These are phyloP conservation scores for Neurospora pannonica DNA, from an alignment of 495 filamentous ascomycete genomes.

Conservation along the genomic window DNA sequence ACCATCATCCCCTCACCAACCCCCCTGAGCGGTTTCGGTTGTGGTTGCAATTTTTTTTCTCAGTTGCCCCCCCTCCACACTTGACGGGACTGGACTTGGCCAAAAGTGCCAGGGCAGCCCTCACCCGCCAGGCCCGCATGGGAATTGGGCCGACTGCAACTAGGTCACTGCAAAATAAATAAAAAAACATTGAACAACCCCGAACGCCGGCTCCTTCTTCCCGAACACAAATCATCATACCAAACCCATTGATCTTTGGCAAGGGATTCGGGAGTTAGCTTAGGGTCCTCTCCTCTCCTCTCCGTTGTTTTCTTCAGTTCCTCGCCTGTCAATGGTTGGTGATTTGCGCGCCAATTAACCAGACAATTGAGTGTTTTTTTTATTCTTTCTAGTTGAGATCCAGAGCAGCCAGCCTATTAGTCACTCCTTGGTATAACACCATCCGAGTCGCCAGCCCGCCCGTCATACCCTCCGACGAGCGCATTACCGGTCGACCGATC, in stretches of 20 bases:
- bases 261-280: slow-evolving; percentile 11
- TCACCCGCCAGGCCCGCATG: neutral
- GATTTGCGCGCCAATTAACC: slow-evolving; percentile 14
- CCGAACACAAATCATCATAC: slow-evolving; percentile 4
- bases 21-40: slow-evolving; percentile 27
- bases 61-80: slow-evolving; percentile 21
- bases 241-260: slow-evolving; percentile 14
- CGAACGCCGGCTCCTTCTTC: slow-evolving; percentile 4
- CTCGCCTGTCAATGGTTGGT: slow-evolving; percentile 17
- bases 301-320: slow-evolving; percentile 3
- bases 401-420: neutral
- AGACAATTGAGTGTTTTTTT: neutral
- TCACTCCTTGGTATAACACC: neutral
- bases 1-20: neutral
- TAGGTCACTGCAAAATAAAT: slow-evolving; percentile 1
- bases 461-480: neutral
- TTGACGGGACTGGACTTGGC: slow-evolving; percentile 4
- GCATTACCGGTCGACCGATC: neutral
- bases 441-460: neutral
- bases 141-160: neutral
- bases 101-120: slow-evolving; percentile 6
- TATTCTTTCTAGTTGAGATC: neutral
- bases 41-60: slow-evolving; percentile 18
- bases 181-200: slow-evolving; percentile 8
- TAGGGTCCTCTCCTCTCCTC: slow-evolving; percentile 11